Base-by-base conservation (phyloP, 75 land plant genomes). In the Adiantum capillusveneris region DNA sequence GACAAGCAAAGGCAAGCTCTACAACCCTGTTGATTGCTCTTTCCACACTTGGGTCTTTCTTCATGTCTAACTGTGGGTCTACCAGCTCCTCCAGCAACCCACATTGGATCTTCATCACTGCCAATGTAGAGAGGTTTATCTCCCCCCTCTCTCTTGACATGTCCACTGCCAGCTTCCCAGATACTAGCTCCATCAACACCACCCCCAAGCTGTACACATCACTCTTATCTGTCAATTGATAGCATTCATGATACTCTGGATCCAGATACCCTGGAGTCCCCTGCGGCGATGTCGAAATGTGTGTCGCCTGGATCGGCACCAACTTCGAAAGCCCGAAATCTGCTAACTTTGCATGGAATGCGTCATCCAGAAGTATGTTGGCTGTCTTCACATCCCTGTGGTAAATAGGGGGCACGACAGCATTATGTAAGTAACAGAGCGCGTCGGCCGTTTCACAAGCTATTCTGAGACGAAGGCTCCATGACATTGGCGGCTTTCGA, bases 1-100 rank as follows among this genome's bases (percentile, higher is more conserved):
- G 73, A 31, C 97, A 91, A 31, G 83, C 43, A 46, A 91, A 87
- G 1, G 97, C 92, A 56, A 91, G 68, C 69, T 87, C 92, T 29
- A 84, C 86, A 26, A 84, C 80, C 12, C 80, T 63, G 11, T 60
- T 61, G 49, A 60, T 78, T 75, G 49, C 70, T 0, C 12, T 25
- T 26, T 43, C 37, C 3, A 42, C 45, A 2, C 14, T 19, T 9
- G 19, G 30, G 39, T 63, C 50, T 24, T 1, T 25, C 1, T 36
- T 26, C 29, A 29, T 54, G 13, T 53, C 43, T 42, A 75, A 27
- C 46, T 44, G 29, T 0, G 45, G 67, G 43, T 65, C 67, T 25
- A 65, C 49, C 2, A 65, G 60, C 14, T 65, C 67, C 9, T 56
- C 61, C 61, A 27, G 42, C 11, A 18, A 26, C 26, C 67, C 67